These are phyloP conservation scores for Xylaria sp. DNA, from an alignment of 2,329 filamentous ascomycete species.

Conservation along the genomic window DNA sequence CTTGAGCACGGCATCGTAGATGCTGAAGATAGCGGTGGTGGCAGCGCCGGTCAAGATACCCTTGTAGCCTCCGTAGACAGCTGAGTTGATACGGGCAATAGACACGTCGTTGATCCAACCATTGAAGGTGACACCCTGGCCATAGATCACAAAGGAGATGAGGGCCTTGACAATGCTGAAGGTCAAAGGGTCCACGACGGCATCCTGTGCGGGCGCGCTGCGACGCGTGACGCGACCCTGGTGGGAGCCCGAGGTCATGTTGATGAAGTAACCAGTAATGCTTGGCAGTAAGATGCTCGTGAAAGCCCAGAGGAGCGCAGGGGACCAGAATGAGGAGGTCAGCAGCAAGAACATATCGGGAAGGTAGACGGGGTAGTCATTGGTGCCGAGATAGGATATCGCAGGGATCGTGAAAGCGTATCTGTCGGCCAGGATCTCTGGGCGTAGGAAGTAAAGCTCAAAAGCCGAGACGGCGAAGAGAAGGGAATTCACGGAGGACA, in stretches of 20 bases:
- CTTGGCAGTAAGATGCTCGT: conserved; percentile 68
- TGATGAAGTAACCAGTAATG: conserved; percentile 81
- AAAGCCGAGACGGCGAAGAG: conserved; percentile 62
- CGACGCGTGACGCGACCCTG: conserved; percentile 41
- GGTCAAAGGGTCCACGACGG: conserved; percentile 73
- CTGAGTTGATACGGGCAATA: conserved; percentile 57
- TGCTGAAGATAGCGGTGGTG: conserved; percentile 61
- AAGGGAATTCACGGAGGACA: conserved; percentile 68
- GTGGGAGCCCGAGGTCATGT: conserved; percentile 56
- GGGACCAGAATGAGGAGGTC: conserved; percentile 76
- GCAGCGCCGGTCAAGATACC: conserved; percentile 63
- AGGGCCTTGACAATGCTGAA: conserved; percentile 89
- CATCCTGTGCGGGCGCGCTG: conserved; percentile 41
- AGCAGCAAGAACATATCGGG: conserved; percentile 79
- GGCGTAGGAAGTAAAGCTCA: conserved; percentile 65
- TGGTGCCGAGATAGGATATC: conserved; percentile 48
- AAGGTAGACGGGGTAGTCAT: conserved; percentile 58
- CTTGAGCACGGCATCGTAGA: conserved; percentile 74
- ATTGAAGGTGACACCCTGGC: conserved; percentile 56
- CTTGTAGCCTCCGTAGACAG: conserved; percentile 66
- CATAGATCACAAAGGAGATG: conserved; percentile 74
- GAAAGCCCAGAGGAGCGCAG: conserved; percentile 68
- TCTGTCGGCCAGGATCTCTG: conserved; percentile 63
- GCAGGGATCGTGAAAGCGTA: conserved; percentile 70
- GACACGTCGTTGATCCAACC: conserved; percentile 56